A percentile compares a stretch with the other conserved stretches of the same genome.
Evolutionary conservation across 2,329 filamentous ascomycete species (phyloP).

Genomic region (Fusarium sp.): DNA sequence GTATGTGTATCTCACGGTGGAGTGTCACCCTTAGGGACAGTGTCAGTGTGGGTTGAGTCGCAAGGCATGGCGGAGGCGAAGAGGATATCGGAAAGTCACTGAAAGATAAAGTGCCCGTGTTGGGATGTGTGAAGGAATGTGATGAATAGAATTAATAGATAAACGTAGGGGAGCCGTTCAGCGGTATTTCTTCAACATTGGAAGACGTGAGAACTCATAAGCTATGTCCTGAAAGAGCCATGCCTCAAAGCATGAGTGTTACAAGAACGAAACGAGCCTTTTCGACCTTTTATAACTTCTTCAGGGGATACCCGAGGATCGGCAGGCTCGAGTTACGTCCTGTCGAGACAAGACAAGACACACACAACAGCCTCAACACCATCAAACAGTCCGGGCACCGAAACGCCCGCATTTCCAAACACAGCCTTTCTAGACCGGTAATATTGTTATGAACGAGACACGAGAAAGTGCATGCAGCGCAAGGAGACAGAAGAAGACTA

Average conservation of each 20-base stretch:
- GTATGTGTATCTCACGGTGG: background rate
- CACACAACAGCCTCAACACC: conserved; percentile 9
- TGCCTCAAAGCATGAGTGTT: background rate
- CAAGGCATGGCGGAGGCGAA: background rate
- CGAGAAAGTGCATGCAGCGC: background rate
- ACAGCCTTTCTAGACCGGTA: conserved; percentile 1
- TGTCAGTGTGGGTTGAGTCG: background rate
- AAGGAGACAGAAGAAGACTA: background rate
- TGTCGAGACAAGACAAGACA: background rate
- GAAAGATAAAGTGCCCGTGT: background rate
- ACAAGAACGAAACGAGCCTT: background rate
- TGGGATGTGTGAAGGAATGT: background rate
- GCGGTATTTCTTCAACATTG: background rate
- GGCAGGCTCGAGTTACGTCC: background rate
- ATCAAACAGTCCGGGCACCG: background rate
- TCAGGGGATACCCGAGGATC: background rate
- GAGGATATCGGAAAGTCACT: background rate
- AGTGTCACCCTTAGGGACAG: background rate
- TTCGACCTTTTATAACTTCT: background rate
- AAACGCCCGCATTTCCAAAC: background rate
- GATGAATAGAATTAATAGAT: background rate
- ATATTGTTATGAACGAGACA: background rate
- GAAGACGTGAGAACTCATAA: background rate
- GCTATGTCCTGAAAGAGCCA: background rate
- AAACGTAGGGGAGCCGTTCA: background rate